Percentiles rank a stretch among this genome's conserved stretches.
These are phyloP conservation scores for Trichophyton mentagrophytes DNA, from an alignment of 2,329 filamentous ascomycete genomes.

Conservation along the genomic window DNA sequence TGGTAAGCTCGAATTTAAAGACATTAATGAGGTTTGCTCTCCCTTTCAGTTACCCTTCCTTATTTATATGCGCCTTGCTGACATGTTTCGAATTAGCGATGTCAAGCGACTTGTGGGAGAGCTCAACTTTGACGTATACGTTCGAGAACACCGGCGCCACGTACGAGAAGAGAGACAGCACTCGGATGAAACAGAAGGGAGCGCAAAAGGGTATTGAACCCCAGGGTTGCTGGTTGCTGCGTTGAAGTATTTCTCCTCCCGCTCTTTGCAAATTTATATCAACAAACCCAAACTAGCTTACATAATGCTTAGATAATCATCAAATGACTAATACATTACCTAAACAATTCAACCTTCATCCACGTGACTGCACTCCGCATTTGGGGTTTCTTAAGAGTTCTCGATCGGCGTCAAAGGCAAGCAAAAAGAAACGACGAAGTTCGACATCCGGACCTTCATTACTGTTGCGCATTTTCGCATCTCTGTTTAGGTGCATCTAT, in stretches of 20 bases:
- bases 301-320: too few species aligned
- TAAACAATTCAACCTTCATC: too few species aligned
- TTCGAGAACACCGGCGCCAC: constrained; percentile 7
- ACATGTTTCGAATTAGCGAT: constrained; percentile 13
- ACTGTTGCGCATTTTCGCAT: background rate
- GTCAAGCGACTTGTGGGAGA: constrained; percentile 23
- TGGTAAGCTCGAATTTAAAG: constrained; percentile 21
- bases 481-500: background rate
- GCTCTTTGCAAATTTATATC: too few species aligned
- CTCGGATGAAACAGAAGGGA: background rate
- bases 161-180: background rate
- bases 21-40: constrained; percentile 20
- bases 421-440: background rate
- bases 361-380: background rate
- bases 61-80: background rate
- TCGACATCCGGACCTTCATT: background rate
- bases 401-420: background rate
- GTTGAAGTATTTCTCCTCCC: background rate
- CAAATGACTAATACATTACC: too few species aligned
- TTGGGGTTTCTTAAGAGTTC: background rate
- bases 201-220: background rate
- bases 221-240: background rate
- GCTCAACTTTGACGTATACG: constrained; percentile 21
- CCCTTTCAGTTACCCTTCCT: background rate
- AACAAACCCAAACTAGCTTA: too few species aligned